Evolutionary conservation across 371 early-diverging fungal species (phyloP), one percentile per base, ranked within the genome.

Genomic region (Mucor plumbeus): DNA sequence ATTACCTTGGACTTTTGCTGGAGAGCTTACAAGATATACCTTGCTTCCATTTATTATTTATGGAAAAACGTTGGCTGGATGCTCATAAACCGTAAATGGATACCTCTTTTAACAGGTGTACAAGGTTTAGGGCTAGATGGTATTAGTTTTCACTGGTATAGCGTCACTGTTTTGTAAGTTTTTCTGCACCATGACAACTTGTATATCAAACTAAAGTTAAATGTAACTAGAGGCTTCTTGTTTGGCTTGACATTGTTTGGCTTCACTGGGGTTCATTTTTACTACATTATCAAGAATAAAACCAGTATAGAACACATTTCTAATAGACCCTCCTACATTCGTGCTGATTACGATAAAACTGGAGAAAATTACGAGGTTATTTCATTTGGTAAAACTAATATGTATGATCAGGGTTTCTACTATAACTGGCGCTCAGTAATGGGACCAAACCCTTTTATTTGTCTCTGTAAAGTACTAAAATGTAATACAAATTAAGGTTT

Each of bases 231-330:
- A 5, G 66, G 66, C 0, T 65, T 70, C 38, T 31, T 73, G 11
- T 64, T 73, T 33, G 77, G 71, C 0, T 38, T 74, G 59, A 76
- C 77, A 9, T 21, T 79, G 1, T 19, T 70, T 9, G 80, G 76
- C 1, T 66, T 83, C 17, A 65, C 77, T 57, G 73, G 66, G 0
- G 54, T 74, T 17, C 83, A 83, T 70, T 44, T 71, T 10, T 72
- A 69, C 21, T 76, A 79, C 38, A 80, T 80, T 26, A 59, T 76
- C 5, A 35, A 67, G 33, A 83, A 83, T 67, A 59, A 73, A 48
- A 77, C 81, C 0, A 83, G 79, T 7, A 83, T 83, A 38, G 83
- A 83, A 69, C 65, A 77, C 44, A 69, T 77, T n/a, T 40, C 56
- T 5, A 73, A 72, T 14, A 75, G 77, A 10, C 40, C 44, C 1